Conservation (phyloP, 306 rosid genomes). For the Carpinus fangiana region DNA sequence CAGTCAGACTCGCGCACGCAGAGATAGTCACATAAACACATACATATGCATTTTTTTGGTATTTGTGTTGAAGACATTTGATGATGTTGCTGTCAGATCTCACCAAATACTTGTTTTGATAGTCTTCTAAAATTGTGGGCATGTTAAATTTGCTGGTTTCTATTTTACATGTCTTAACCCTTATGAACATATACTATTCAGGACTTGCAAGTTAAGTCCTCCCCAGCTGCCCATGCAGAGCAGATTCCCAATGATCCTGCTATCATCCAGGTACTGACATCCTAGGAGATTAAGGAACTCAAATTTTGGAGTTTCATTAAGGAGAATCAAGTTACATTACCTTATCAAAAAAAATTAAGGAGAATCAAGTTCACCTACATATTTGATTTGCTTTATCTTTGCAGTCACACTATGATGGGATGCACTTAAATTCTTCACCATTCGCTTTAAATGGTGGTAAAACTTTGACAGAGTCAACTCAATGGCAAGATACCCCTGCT, state of each 20-base stretch:
- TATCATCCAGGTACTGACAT: slow-evolving; percentile 56
- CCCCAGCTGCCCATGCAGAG: slow-evolving; percentile 40
- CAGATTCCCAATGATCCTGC: slow-evolving; percentile 58
- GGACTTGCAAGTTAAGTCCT: slow-evolving; percentile 73
- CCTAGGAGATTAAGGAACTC: neutral
- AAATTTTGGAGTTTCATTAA: slow-evolving; percentile 4
- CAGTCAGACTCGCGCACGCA: neutral
- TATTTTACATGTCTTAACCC: slow-evolving; percentile 6
- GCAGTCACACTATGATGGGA: slow-evolving; percentile 48
- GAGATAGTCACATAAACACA: neutral
- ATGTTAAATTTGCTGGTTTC: slow-evolving; percentile 13
- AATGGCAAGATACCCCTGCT: slow-evolving; percentile 49
- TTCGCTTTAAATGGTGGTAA: slow-evolving; percentile 37
- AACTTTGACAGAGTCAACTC: slow-evolving; percentile 39
- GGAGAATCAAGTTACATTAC: neutral
- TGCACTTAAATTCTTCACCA: slow-evolving; percentile 30
- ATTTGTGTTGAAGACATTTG: neutral
- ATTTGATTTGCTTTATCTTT: slow-evolving; percentile 2
- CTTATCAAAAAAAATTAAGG: too few relatives aligned
- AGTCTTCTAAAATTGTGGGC: neutral
- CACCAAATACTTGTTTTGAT: slow-evolving; percentile 4
- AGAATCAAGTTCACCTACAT: neutral
- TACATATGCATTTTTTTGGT: neutral
- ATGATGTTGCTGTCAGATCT: neutral
- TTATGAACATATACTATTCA: slow-evolving; percentile 36